Percentiles rank a stretch among this genome's conserved stretches.
Evolutionary conservation across 352 stramenopile species (phyloP).

Genomic region (Pythium myriotylum): DNA sequence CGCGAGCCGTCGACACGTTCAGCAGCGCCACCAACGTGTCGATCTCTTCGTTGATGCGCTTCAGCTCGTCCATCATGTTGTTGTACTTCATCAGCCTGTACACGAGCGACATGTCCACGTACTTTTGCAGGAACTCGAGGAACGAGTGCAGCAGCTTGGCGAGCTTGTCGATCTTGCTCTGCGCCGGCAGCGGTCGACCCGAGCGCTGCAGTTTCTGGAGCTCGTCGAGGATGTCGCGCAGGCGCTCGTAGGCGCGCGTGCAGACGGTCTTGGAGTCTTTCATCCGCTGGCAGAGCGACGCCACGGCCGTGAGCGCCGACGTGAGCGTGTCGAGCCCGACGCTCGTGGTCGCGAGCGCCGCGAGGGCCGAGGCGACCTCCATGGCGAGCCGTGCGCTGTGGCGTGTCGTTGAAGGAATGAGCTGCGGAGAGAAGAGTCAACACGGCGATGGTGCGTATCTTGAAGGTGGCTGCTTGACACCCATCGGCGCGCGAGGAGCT

Average conservation of each 20-base stretch:
- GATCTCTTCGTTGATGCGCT: conserved; percentile 11
- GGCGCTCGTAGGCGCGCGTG: conserved; percentile 6
- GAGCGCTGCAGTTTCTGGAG: conserved; percentile 4
- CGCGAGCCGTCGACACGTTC: background rate
- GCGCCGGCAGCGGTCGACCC: conserved; percentile 4
- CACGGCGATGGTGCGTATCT: too few relatives aligned
- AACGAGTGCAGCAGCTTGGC: background rate
- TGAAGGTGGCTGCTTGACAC: too few relatives aligned
- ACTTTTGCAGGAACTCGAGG: background rate
- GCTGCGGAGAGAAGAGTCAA: too few relatives aligned
- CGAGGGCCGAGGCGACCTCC: conserved; percentile 3
- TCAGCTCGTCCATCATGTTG: conserved; percentile 13
- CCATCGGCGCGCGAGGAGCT: too few relatives aligned
- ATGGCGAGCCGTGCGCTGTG: background rate
- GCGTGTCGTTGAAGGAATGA: too few relatives aligned
- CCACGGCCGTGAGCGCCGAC: conserved; percentile 1
- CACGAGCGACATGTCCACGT: background rate
- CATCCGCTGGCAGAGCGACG: conserved; percentile 9
- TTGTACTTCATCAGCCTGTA: conserved; percentile 3
- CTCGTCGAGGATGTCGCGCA: conserved; percentile 12
- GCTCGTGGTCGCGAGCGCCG: background rate
- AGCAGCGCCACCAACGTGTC: conserved; percentile 11
- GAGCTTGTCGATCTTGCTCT: background rate
- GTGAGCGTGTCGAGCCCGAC: conserved; percentile 1
- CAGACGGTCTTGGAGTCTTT: conserved; percentile 5